Conservation (phyloP, 1,139 yeast species). For the Taphrina communis region DNA sequence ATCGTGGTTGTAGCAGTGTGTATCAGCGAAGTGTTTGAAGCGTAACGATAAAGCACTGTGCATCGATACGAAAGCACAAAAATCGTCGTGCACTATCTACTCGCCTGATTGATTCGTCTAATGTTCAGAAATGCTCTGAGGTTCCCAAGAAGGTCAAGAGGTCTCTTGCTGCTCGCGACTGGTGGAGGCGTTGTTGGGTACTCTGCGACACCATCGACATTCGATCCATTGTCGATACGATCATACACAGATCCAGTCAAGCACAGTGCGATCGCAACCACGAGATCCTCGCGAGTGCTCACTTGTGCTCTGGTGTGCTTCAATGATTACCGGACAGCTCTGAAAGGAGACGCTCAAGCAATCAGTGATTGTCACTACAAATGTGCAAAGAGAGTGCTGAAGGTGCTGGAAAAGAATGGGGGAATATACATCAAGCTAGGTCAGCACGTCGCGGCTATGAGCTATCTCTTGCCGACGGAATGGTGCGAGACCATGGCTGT, state of each 20-base stretch:
- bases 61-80: too few species aligned
- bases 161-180: constrained; percentile 13
- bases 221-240: constrained; percentile 22
- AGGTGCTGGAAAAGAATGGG: constrained; percentile 82
- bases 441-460: constrained; percentile 89
- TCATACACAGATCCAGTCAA: constrained; percentile 35
- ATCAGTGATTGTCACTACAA: constrained; percentile 67
- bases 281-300: constrained; percentile 35
- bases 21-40: too few species aligned
- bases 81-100: too few species aligned
- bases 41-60: too few species aligned
- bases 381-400: constrained; percentile 79
- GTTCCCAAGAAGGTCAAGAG: background rate
- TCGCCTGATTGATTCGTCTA: background rate
- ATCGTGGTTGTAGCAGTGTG: too few species aligned
- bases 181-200: constrained; percentile 30
- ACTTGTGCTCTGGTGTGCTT: constrained; percentile 39
- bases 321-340: constrained; percentile 60
- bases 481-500: constrained; percentile 97
- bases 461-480: constrained; percentile 85
- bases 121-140: constrained; percentile 25
- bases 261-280: constrained; percentile 39
- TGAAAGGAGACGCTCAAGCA: constrained; percentile 58
- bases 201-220: constrained; percentile 23
- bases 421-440: constrained; percentile 94